Conservation (phyloP, 2,329 filamentous ascomycete species). For the Sclerotinia borealis region DNA sequence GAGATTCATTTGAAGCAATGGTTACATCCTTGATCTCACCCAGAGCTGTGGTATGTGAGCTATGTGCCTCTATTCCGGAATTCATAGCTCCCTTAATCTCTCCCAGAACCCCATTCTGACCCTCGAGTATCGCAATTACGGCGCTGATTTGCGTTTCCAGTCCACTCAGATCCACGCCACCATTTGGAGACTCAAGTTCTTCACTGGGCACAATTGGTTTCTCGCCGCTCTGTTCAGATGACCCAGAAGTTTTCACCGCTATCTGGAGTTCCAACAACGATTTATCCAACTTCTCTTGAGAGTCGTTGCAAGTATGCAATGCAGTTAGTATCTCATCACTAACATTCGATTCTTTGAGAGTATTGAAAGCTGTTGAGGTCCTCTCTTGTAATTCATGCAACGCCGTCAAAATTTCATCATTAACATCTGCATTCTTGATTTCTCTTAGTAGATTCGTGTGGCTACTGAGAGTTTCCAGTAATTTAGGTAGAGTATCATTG, state of each 20-base stretch:
- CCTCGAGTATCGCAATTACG: constrained; percentile 13
- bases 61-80: constrained; percentile 21
- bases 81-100: constrained; percentile 12
- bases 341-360: constrained; percentile 28
- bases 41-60: constrained; percentile 16
- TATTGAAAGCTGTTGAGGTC: constrained; percentile 21
- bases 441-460: constrained; percentile 26
- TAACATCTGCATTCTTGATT: constrained; percentile 30
- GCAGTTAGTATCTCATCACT: constrained; percentile 31
- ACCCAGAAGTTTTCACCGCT: background rate
- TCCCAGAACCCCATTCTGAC: constrained; percentile 16
- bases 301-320: constrained; percentile 20
- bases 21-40: constrained; percentile 11
- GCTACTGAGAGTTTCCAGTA: constrained; percentile 21
- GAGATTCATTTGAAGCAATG: constrained; percentile 10
- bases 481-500: constrained; percentile 13
- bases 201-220: background rate
- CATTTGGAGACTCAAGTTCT: background rate
- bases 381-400: constrained; percentile 24
- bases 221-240: background rate
- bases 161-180: background rate
- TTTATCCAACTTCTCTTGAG: background rate
- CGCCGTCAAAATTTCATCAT: constrained; percentile 30
- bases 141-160: background rate
- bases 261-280: background rate